Percentiles rank a stretch among this genome's conserved stretches.
Evolutionary conservation across 2,329 filamentous ascomycete species (phyloP).

Genomic region (Fusarium mundagurra): DNA sequence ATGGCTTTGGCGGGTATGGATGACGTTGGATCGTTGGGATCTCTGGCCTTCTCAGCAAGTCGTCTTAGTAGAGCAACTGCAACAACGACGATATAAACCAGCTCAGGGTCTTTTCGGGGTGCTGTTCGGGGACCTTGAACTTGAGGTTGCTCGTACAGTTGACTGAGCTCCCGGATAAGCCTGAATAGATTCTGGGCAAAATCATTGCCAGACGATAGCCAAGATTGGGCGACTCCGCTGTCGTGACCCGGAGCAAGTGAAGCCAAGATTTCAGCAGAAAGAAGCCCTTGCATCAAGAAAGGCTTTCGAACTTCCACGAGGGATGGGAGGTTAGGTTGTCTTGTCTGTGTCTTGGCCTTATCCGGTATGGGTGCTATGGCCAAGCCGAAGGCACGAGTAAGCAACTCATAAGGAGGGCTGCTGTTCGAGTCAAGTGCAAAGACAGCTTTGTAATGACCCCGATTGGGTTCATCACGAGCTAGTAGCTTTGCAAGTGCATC

Average conservation of each 20-base stretch:
- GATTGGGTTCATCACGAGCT: constrained; percentile 92
- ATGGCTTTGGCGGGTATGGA: constrained; percentile 69
- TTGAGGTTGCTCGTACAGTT: constrained; percentile 65
- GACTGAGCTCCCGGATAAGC: constrained; percentile 77
- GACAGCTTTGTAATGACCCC: constrained; percentile 83
- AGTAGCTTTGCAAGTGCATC: constrained; percentile 92
- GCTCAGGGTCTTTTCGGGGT: constrained; percentile 58
- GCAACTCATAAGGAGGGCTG: constrained; percentile 76
- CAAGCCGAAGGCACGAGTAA: constrained; percentile 88
- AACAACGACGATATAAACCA: constrained; percentile 72
- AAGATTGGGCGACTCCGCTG: constrained; percentile 75
- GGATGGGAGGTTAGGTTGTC: constrained; percentile 68
- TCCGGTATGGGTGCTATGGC: constrained; percentile 88
- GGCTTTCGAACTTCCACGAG: constrained; percentile 87
- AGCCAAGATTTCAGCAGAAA: constrained; percentile 89
- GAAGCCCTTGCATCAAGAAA: constrained; percentile 88
- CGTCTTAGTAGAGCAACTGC: constrained; percentile 74
- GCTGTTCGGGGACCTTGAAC: constrained; percentile 47
- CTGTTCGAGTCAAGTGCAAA: constrained; percentile 77
- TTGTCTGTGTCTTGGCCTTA: constrained; percentile 59
- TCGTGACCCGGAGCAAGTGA: constrained; percentile 78
- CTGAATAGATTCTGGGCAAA: constrained; percentile 84
- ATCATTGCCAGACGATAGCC: constrained; percentile 85
- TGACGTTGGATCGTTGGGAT: constrained; percentile 60
- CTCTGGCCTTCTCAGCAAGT: constrained; percentile 73